Percentiles rank a stretch among this genome's conserved stretches.
phyloP scores from a whole-genome alignment of 306 rosid genomes.

The Calophaca sinica region DNA sequence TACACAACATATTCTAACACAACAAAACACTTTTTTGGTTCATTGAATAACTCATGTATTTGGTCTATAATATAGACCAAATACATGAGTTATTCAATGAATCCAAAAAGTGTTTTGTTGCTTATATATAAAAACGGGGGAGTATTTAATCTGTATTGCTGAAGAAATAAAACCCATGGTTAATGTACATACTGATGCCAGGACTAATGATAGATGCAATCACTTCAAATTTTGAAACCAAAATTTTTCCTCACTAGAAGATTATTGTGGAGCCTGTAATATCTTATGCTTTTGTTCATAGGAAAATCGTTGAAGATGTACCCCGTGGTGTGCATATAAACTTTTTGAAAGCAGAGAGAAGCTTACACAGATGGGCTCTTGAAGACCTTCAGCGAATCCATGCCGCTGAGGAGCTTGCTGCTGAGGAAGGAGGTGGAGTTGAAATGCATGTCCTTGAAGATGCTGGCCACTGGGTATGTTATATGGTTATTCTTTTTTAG shows the following conservation, averaged over 20 bases:
- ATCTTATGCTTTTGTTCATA: slow-evolving; percentile 39
- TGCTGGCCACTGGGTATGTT: slow-evolving; percentile 93
- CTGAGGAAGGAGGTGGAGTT: slow-evolving; percentile 97
- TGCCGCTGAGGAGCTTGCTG: slow-evolving; percentile 89
- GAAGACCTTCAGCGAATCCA: slow-evolving; percentile 92
- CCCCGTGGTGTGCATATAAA: slow-evolving; percentile 94
- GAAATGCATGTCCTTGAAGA: slow-evolving; percentile 99
- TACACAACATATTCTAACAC: too few species aligned
- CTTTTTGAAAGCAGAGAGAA: slow-evolving; percentile 98
- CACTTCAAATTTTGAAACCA: slow-evolving; percentile 34
- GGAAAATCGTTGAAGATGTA: slow-evolving; percentile 96
- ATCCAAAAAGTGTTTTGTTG: too few species aligned
- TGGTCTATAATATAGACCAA: too few species aligned
- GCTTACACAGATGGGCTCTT: slow-evolving; percentile 98
- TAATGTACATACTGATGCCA: slow-evolving; percentile 35
- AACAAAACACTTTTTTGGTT: too few species aligned
- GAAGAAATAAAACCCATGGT: slow-evolving; percentile 36
- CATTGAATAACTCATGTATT: too few species aligned
- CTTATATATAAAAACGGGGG: too few species aligned
- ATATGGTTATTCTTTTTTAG: slow-evolving; percentile 3
- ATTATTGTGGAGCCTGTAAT: slow-evolving; percentile 32
- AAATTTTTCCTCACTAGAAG: slow-evolving; percentile 13
- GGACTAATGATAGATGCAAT: slow-evolving; percentile 24
- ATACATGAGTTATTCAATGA: too few species aligned
- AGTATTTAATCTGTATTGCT: slow-evolving; percentile 13